A percentile compares a stretch with the other conserved stretches of the same genome.
These are phyloP conservation scores for Microdochium trichocladiopsis DNA, from an alignment of 2,329 filamentous ascomycete species.

Conservation along the genomic window DNA sequence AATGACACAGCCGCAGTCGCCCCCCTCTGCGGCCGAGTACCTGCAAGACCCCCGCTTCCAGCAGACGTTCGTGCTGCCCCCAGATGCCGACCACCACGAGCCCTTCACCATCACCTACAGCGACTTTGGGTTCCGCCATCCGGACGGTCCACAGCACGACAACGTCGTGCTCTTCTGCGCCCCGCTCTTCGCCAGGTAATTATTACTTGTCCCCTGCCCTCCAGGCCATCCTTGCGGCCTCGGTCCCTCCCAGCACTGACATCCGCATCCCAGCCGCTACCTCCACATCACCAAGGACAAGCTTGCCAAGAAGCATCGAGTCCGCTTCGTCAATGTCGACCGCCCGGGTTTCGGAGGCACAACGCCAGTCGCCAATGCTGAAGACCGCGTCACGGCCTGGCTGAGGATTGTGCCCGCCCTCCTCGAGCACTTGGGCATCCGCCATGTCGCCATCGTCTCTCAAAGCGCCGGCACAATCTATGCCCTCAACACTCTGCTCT, in stretches of 20 bases:
- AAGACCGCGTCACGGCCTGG: conserved; percentile 16
- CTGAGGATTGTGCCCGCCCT: conserved; percentile 21
- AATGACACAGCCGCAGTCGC: neutral
- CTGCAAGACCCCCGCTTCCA: conserved; percentile 11
- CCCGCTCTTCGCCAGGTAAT: conserved; percentile 10
- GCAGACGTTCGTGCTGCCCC: conserved; percentile 7
- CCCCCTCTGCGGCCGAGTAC: neutral
- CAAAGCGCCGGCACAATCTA: conserved; percentile 14
- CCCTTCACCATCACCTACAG: conserved; percentile 10
- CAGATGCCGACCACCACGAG: conserved; percentile 2
- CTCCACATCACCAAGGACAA: conserved; percentile 22
- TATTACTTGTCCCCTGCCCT: neutral
- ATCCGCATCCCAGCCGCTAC: conserved; percentile 12
- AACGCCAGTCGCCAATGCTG: conserved; percentile 11
- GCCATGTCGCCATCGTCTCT: conserved; percentile 12
- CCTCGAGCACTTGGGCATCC: conserved; percentile 22
- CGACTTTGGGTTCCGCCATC: conserved; percentile 9
- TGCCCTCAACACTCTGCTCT: conserved; percentile 12
- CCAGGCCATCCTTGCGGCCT: no score
- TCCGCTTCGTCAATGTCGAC: conserved; percentile 24
- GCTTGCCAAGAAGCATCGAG: conserved; percentile 18
- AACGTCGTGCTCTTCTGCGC: conserved; percentile 11
- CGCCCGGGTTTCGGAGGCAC: conserved; percentile 28
- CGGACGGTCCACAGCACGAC: conserved; percentile 3
- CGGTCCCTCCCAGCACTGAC: no score